These are phyloP conservation scores for Solanum ossicruentum DNA, from an alignment of 257 asterid species.

Conservation along the genomic window DNA sequence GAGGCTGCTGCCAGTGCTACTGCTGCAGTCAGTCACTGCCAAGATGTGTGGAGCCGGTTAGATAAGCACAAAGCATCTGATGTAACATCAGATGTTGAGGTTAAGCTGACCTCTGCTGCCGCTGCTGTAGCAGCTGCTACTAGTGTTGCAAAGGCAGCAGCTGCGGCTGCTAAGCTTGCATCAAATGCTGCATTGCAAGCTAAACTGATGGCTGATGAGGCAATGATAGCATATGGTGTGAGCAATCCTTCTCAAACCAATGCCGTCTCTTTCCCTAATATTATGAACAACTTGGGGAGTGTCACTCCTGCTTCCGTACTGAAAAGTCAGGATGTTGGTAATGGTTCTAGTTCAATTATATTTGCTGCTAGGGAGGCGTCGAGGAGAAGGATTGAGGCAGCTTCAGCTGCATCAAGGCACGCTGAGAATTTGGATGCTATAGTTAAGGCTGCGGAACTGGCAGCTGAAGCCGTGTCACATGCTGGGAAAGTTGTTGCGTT, in stretches of 20 bases:
- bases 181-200: slow-evolving; percentile 76
- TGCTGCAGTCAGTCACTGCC: slow-evolving; percentile 64
- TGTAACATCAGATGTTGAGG: slow-evolving; percentile 47
- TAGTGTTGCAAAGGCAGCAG: slow-evolving; percentile 95
- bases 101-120: slow-evolving; percentile 82
- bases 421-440: slow-evolving; percentile 90
- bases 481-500: slow-evolving; percentile 82
- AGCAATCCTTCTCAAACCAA: slow-evolving; percentile 6
- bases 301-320: slow-evolving; percentile 54
- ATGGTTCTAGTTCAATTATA: slow-evolving; percentile 43
- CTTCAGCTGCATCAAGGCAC: slow-evolving; percentile 90
- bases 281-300: slow-evolving; percentile 21
- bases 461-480: slow-evolving; percentile 94
- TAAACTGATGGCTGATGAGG: slow-evolving; percentile 82
- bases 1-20: slow-evolving; percentile 78
- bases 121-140: slow-evolving; percentile 88
- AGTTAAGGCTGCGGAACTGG: slow-evolving; percentile 88
- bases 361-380: slow-evolving; percentile 93
- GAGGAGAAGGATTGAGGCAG: slow-evolving; percentile 79
- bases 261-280: slow-evolving; percentile 13
- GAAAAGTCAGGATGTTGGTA: slow-evolving; percentile 34
- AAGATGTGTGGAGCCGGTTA: slow-evolving; percentile 70
- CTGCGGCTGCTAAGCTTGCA: slow-evolving; percentile 95
- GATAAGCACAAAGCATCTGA: slow-evolving; percentile 48
- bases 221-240: slow-evolving; percentile 26